phyloP scores from a whole-genome alignment of 2,329 filamentous ascomycete species.

The Ascochyta pisi region DNA sequence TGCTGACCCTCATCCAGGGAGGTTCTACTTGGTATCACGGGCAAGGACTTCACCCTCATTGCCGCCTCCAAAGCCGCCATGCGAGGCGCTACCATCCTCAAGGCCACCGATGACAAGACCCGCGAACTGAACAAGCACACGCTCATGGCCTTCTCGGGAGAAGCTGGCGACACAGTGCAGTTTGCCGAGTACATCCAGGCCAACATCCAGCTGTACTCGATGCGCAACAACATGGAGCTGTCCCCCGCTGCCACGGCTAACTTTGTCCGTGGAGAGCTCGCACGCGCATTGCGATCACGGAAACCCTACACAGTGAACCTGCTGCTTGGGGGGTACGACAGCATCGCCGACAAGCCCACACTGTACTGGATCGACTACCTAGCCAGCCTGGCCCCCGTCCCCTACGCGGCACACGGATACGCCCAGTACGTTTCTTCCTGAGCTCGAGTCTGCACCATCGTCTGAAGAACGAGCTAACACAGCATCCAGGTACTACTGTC shows the following conservation, averaged over 20 bases:
- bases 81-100: slow-evolving; percentile 95
- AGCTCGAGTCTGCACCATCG: background rate
- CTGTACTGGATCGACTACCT: slow-evolving; percentile 98
- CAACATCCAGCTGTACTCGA: slow-evolving; percentile 96
- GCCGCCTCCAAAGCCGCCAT: slow-evolving; percentile 98
- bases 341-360: slow-evolving; percentile 87
- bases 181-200: slow-evolving; percentile 99
- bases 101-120: slow-evolving; percentile 96
- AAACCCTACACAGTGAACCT: slow-evolving; percentile 98
- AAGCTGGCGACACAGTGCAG: slow-evolving; percentile 98
- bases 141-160: slow-evolving; percentile 92
- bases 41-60: slow-evolving; percentile 98
- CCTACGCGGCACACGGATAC: slow-evolving; percentile 97
- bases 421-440: slow-evolving; percentile 73
- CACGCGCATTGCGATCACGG: slow-evolving; percentile 85
- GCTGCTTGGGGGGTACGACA: slow-evolving; percentile 90
- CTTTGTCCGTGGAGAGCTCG: slow-evolving; percentile 94
- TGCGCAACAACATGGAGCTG: slow-evolving; percentile 95
- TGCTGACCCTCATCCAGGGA: slow-evolving; percentile 70
- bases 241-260: slow-evolving; percentile 86
- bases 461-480: background rate
- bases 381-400: slow-evolving; percentile 83
- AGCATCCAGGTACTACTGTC: slow-evolving; percentile 82
- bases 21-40: slow-evolving; percentile 96
- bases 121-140: slow-evolving; percentile 90